These are phyloP conservation scores for Penicillium paradoxum DNA, from an alignment of 495 filamentous ascomycete species.

Conservation along the genomic window DNA sequence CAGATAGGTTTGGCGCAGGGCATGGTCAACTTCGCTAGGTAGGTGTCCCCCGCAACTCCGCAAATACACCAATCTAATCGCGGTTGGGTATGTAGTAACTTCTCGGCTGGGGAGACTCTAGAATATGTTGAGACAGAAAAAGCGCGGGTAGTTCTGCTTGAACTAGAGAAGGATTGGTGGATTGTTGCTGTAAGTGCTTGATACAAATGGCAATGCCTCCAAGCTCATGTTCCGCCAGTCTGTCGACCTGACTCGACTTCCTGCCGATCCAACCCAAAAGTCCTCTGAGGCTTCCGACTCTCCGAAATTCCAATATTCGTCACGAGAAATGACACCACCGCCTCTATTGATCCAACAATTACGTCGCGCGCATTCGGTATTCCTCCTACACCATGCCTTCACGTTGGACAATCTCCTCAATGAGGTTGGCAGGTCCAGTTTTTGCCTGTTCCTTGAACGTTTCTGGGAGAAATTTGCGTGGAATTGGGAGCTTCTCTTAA, in stretches of 20 bases:
- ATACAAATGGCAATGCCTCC: background rate
- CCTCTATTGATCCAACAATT: slow-evolving; percentile 74
- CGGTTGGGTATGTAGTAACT: slow-evolving; percentile 51
- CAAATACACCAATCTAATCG: slow-evolving; percentile 10
- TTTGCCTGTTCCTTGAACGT: slow-evolving; percentile 61
- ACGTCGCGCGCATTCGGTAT: slow-evolving; percentile 73
- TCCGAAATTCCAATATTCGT: slow-evolving; percentile 64
- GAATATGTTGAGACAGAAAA: slow-evolving; percentile 90
- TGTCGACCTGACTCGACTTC: slow-evolving; percentile 64
- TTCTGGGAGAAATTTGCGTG: slow-evolving; percentile 81
- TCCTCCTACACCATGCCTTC: slow-evolving; percentile 78
- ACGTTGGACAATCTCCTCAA: slow-evolving; percentile 62
- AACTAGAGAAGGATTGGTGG: slow-evolving; percentile 92
- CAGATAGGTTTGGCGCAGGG: slow-evolving; percentile 97
- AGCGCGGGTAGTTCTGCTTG: slow-evolving; percentile 73
- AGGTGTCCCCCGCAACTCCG: slow-evolving; percentile 16
- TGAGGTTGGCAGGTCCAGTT: slow-evolving; percentile 53
- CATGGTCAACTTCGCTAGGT: slow-evolving; percentile 89
- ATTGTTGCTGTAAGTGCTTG: slow-evolving; percentile 65
- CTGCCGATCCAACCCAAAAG: slow-evolving; percentile 22
- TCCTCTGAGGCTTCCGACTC: slow-evolving; percentile 18
- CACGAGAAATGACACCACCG: slow-evolving; percentile 82
- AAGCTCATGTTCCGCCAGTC: slow-evolving; percentile 47
- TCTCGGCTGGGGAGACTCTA: slow-evolving; percentile 68
- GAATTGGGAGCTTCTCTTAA: slow-evolving; percentile 84